Percentiles rank a stretch among this genome's conserved stretches.
These are phyloP conservation scores for Jasminum sambac DNA, from an alignment of 257 asterid species.

Conservation along the genomic window DNA sequence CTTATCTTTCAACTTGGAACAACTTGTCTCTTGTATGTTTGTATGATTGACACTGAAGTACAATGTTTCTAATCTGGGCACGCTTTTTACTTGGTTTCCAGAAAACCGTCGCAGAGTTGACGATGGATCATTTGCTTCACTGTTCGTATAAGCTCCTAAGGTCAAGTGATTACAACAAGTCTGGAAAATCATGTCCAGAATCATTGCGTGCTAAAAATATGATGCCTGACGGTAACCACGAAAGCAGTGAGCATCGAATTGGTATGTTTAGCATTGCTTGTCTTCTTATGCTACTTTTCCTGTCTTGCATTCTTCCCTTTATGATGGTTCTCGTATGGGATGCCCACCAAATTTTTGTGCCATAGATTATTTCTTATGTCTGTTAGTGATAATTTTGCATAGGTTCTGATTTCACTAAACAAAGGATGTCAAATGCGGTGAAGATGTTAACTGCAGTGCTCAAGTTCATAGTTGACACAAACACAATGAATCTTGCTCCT, in stretches of 20 bases:
- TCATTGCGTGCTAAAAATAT: slow-evolving; percentile 12
- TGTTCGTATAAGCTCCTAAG: slow-evolving; percentile 51
- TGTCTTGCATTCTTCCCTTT: background rate
- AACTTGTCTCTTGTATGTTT: no score
- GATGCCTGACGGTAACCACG: slow-evolving; percentile 28
- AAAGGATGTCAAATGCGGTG: slow-evolving; percentile 40
- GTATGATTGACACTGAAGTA: slow-evolving; percentile 19
- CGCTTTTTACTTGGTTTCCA: slow-evolving; percentile 30
- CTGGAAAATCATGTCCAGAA: slow-evolving; percentile 32
- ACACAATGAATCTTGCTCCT: slow-evolving; percentile 45
- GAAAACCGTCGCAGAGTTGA: slow-evolving; percentile 44
- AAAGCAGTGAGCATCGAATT: slow-evolving; percentile 32
- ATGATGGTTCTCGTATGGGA: background rate
- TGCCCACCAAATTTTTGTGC: background rate
- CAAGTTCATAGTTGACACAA: slow-evolving; percentile 75
- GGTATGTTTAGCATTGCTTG: slow-evolving; percentile 36
- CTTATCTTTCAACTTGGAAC: no score
- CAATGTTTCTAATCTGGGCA: slow-evolving; percentile 25
- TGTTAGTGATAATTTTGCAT: slow-evolving; percentile 20
- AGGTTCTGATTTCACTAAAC: slow-evolving; percentile 41
- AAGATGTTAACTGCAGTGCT: slow-evolving; percentile 64
- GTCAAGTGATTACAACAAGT: slow-evolving; percentile 28
- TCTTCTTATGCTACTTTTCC: slow-evolving; percentile 2
- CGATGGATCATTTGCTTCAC: slow-evolving; percentile 59
- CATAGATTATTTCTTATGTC: background rate